phyloP scores from a whole-genome alignment of 208 protist species.

The Perkinsela sp. region DNA sequence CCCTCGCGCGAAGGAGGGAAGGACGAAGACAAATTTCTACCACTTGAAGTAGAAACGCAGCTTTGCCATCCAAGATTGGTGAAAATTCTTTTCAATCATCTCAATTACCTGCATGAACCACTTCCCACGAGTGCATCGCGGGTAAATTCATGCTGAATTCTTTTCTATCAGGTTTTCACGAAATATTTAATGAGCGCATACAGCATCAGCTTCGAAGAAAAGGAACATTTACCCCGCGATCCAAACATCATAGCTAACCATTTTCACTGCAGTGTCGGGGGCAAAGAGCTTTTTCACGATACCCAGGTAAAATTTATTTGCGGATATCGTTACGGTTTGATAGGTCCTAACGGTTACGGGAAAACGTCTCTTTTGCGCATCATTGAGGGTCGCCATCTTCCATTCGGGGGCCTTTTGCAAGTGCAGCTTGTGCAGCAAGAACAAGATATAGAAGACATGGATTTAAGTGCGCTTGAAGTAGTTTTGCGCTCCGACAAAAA shows the following conservation, averaged over 20 bases:
- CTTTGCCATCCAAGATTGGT: too few relatives aligned
- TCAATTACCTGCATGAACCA: too few relatives aligned
- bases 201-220: not conserved
- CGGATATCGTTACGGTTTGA: conserved; percentile 71
- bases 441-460: conserved; percentile 57
- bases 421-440: conserved; percentile 87
- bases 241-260: not conserved
- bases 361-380: conserved; percentile 78
- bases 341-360: conserved; percentile 78
- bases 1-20: not conserved
- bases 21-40: too few relatives aligned
- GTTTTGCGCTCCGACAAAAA: conserved; percentile 69
- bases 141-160: too few relatives aligned
- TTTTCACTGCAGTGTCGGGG: conserved; percentile 14
- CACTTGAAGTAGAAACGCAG: too few relatives aligned
- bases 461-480: conserved; percentile 32
- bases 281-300: conserved; percentile 47
- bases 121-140: too few relatives aligned
- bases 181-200: conserved; percentile 1
- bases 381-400: conserved; percentile 30
- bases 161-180: too few relatives aligned
- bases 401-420: conserved; percentile 62
- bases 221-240: not conserved
- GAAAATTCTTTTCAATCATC: too few relatives aligned
- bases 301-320: conserved; percentile 33